Evolutionary conservation across 768 basidiomycete species (phyloP).

Genomic region (Atractiella rhizophila): DNA sequence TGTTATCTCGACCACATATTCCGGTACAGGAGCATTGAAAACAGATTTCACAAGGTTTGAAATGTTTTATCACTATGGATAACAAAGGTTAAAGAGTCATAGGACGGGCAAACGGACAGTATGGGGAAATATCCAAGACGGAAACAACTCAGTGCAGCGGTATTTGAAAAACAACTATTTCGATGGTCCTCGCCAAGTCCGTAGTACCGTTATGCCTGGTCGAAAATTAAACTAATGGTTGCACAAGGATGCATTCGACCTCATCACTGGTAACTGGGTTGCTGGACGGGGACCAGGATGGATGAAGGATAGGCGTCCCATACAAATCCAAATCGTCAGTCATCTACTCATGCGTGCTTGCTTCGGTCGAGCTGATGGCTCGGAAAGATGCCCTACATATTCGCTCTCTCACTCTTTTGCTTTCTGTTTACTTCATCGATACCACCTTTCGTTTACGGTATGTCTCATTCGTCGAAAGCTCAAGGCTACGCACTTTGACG

Average conservation of each 20-base stretch:
- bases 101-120: constrained; percentile 59
- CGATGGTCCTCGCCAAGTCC: constrained; percentile 69
- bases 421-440: constrained; percentile 37
- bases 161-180: constrained; percentile 93
- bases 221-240: not conserved
- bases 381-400: constrained; percentile 51
- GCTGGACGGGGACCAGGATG: constrained; percentile 23
- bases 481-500: not conserved
- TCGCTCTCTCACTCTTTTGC: constrained; percentile 64
- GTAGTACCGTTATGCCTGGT: constrained; percentile 8
- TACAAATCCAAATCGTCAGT: constrained; percentile 3
- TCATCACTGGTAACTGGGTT: constrained; percentile 73
- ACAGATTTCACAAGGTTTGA: constrained; percentile 61
- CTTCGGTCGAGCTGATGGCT: not conserved
- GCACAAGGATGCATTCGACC: constrained; percentile 69
- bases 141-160: constrained; percentile 52
- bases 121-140: constrained; percentile 58
- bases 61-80: not conserved
- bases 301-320: constrained; percentile 3
- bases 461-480: not conserved
- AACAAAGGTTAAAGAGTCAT: not conserved
- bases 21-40: constrained; percentile 83
- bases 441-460: constrained; percentile 9
- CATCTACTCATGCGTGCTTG: not conserved
- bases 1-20: constrained; percentile 64